Conservation (phyloP, 1,284 basidiomycete genomes). For the Heterobasidion irregulare region DNA sequence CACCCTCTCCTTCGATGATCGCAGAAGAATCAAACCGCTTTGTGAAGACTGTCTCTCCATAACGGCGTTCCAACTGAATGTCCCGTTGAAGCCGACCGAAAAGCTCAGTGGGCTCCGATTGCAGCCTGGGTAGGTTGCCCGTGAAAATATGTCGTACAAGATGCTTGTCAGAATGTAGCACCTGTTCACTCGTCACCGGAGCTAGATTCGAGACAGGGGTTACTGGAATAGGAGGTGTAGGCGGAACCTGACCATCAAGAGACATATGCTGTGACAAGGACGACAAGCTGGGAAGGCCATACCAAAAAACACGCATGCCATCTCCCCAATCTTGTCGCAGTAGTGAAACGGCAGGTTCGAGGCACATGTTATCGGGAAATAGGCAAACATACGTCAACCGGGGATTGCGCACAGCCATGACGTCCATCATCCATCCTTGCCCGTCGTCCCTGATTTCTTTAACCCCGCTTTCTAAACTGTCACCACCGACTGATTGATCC, state of each 20-base stretch:
- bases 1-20: background rate
- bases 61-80: constrained; percentile 19
- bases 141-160: constrained; percentile 30
- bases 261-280: background rate
- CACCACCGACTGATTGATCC: constrained; percentile 3
- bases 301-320: background rate
- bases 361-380: background rate
- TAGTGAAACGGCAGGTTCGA: background rate
- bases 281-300: background rate
- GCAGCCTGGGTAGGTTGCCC: constrained; percentile 25
- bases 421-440: background rate
- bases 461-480: background rate
- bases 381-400: background rate
- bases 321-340: background rate
- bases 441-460: background rate
- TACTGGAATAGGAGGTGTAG: background rate
- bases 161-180: background rate
- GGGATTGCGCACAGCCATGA: background rate
- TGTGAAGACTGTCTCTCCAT: constrained; percentile 1
- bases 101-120: constrained; percentile 23
- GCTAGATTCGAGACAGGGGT: background rate
- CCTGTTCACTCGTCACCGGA: background rate
- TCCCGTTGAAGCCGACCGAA: constrained; percentile 27
- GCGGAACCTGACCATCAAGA: background rate
- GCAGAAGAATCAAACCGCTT: background rate